Conservation (phyloP, 2,329 filamentous ascomycete genomes). For the Hypoxylon sp. region DNA sequence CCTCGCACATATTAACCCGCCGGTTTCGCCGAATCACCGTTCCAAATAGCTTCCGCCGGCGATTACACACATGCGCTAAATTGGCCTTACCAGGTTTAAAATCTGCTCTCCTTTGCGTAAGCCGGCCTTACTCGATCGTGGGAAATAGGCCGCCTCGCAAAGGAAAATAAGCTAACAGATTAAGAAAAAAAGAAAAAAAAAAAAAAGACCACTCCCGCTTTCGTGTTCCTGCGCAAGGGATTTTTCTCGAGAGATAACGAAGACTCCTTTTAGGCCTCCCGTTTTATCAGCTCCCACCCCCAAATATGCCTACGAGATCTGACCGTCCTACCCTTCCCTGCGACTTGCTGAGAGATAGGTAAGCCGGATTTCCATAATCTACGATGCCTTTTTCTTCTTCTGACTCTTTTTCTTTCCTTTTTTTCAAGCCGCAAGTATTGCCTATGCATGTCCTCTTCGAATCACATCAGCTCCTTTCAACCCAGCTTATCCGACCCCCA, state of each 20-base stretch:
- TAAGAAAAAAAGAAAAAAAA: too few species aligned
- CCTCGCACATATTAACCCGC: conserved; percentile 36
- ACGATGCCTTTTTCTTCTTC: conserved; percentile 1
- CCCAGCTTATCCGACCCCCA: conserved; percentile 12
- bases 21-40: conserved; percentile 37
- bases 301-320: conserved; percentile 14
- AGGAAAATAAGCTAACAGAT: conserved; percentile 29
- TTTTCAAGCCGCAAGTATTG: conserved; percentile 18
- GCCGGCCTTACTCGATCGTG: conserved; percentile 26
- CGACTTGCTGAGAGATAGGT: conserved; percentile 17
- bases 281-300: conserved; percentile 30
- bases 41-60: conserved; percentile 14
- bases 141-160: conserved; percentile 22
- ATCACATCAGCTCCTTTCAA: conserved; percentile 9
- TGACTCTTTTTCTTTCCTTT: too few species aligned
- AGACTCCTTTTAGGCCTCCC: not conserved
- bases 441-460: conserved; percentile 14
- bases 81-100: conserved; percentile 31
- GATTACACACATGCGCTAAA: conserved; percentile 26
- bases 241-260: conserved; percentile 32
- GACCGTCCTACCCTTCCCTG: conserved; percentile 30
- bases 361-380: conserved; percentile 18
- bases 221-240: conserved; percentile 33
- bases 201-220: too few species aligned
- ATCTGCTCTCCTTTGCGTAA: conserved; percentile 32